phyloP scores from a whole-genome alignment of 768 basidiomycete genomes.

The Suillus ampliporus region DNA sequence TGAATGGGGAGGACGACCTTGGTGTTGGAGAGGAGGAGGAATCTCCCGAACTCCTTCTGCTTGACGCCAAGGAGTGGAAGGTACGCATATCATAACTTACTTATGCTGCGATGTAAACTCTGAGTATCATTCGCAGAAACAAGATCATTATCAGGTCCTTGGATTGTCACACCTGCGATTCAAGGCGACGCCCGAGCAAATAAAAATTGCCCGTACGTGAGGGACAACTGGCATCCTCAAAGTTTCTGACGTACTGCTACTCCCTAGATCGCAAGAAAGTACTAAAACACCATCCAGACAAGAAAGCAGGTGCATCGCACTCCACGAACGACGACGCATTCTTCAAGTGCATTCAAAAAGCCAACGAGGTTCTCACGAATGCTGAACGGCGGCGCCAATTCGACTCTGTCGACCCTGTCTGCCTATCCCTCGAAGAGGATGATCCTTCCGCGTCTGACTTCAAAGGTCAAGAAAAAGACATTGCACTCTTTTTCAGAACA shows the following conservation, averaged over 20 bases:
- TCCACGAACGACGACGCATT: constrained; percentile 97
- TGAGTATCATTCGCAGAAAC: constrained; percentile 63
- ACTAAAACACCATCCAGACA: constrained; percentile 98
- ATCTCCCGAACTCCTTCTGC: constrained; percentile 62
- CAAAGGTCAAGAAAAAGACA: constrained; percentile 54
- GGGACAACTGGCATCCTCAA: not conserved
- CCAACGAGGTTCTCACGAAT: constrained; percentile 91
- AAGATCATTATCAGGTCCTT: constrained; percentile 97
- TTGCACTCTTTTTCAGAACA: constrained; percentile 69
- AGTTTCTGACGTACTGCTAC: constrained; percentile 1
- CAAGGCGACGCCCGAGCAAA: constrained; percentile 87
- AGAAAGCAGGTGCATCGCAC: constrained; percentile 79
- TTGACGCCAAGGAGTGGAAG: constrained; percentile 99
- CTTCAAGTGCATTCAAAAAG: constrained; percentile 99
- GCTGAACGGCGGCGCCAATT: constrained; percentile 90
- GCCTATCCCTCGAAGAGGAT: constrained; percentile 76
- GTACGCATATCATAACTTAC: constrained; percentile 43
- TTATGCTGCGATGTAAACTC: constrained; percentile 7
- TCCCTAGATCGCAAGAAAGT: constrained; percentile 93
- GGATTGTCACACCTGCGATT: constrained; percentile 91
- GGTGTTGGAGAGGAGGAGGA: constrained; percentile 95
- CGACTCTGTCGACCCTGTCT: constrained; percentile 91
- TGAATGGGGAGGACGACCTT: constrained; percentile 75
- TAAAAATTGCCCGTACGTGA: constrained; percentile 91
- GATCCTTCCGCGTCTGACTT: constrained; percentile 68